A percentile compares a stretch with the other conserved stretches of the same genome.
Conservation (phyloP, 495 filamentous ascomycete genomes). For the Pyrenula aspistea region DNA sequence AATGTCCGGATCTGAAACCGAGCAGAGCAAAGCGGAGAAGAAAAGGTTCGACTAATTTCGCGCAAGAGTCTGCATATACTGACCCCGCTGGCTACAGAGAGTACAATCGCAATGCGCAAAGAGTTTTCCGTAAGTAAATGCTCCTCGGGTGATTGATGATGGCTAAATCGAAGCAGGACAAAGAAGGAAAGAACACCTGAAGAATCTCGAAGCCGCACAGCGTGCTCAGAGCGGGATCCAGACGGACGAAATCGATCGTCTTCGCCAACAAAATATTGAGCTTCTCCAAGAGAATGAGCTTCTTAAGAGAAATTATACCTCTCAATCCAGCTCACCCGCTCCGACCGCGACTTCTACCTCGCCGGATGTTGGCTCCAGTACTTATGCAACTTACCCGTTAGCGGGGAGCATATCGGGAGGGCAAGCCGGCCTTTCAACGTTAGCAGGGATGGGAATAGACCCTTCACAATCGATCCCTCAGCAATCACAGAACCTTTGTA, state of each 20-base stretch:
- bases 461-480: not conserved
- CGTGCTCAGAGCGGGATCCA: slow-evolving; percentile 20
- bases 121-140: slow-evolving; percentile 6
- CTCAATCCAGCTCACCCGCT: slow-evolving; percentile 2
- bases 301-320: slow-evolving; percentile 2
- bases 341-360: slow-evolving; percentile 1
- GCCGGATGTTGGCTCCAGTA: not conserved
- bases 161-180: slow-evolving; percentile 10
- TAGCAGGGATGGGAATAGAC: not conserved
- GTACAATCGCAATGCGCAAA: slow-evolving; percentile 10
- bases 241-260: slow-evolving; percentile 21
- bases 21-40: slow-evolving; percentile 5
- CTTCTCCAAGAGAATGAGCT: slow-evolving; percentile 20
- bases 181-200: slow-evolving; percentile 24
- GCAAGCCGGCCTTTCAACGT: not conserved
- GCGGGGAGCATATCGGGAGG: not conserved
- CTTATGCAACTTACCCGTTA: not conserved
- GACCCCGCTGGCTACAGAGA: slow-evolving; percentile 1
- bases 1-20: not conserved
- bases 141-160: not conserved
- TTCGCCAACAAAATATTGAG: slow-evolving; percentile 18
- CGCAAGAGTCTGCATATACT: not conserved
- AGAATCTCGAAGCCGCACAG: slow-evolving; percentile 21
- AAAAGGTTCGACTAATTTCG: slow-evolving; percentile 2
- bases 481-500: slow-evolving; percentile 1